phyloP scores from a whole-genome alignment of 768 basidiomycete species.

The Leccinum ochraceum region DNA sequence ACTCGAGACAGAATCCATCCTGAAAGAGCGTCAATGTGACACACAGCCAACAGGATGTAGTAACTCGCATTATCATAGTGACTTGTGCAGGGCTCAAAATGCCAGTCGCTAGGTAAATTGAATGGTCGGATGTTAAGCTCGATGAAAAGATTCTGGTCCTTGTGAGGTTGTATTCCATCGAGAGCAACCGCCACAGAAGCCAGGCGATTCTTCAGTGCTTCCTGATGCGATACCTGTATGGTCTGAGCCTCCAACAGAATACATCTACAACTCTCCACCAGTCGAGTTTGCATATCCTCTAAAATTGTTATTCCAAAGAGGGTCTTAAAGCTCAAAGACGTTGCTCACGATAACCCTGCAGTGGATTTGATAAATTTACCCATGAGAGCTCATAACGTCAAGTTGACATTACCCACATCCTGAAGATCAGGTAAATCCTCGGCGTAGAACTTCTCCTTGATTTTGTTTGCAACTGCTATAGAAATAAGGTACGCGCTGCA shows the following conservation, averaged over 20 bases:
- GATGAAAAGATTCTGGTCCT: constrained; percentile 73
- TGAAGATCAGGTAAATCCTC: constrained; percentile 68
- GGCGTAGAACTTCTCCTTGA: constrained; percentile 71
- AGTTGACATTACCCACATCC: constrained; percentile 51
- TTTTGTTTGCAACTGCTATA: constrained; percentile 65
- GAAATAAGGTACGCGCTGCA: constrained; percentile 69
- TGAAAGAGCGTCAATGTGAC: constrained; percentile 9
- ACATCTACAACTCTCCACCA: constrained; percentile 54
- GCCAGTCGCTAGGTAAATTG: constrained; percentile 62
- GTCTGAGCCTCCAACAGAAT: constrained; percentile 61
- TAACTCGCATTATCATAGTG: constrained; percentile 74
- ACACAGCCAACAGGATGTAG: neutral
- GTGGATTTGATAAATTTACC: constrained; percentile 15
- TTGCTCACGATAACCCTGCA: constrained; percentile 66
- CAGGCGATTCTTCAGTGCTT: constrained; percentile 54
- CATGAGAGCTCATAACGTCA: constrained; percentile 10
- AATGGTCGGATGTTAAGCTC: constrained; percentile 71
- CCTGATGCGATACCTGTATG: constrained; percentile 59
- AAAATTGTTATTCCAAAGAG: constrained; percentile 5
- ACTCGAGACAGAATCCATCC: constrained; percentile 59
- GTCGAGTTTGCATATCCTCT: constrained; percentile 72
- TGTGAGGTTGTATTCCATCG: constrained; percentile 49
- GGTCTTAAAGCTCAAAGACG: neutral
- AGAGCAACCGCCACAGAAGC: constrained; percentile 49
- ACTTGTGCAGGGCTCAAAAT: constrained; percentile 70